A percentile compares a stretch with the other conserved stretches of the same genome.
These are phyloP conservation scores for Vigna mungo DNA, from an alignment of 306 rosid species.

Conservation along the genomic window DNA sequence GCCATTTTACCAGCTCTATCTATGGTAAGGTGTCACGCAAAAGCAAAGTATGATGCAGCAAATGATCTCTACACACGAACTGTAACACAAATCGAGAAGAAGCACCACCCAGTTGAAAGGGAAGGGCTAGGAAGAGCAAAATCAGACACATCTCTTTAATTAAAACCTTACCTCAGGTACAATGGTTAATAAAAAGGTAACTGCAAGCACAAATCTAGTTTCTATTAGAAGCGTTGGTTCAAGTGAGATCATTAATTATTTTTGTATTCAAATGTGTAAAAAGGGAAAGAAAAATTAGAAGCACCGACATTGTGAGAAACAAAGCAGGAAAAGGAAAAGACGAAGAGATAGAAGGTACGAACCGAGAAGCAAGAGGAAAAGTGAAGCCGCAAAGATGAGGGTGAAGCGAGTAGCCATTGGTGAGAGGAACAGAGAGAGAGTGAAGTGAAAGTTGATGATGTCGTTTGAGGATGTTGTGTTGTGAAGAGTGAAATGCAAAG, in stretches of 20 bases:
- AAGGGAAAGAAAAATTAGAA: background rate
- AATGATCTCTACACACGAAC: slow-evolving; percentile 9
- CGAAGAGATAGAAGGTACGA: slow-evolving; percentile 39
- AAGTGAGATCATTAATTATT: background rate
- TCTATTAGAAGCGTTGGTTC: background rate
- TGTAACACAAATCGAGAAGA: slow-evolving; percentile 13
- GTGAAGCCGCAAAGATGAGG: slow-evolving; percentile 55
- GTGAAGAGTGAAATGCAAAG: too few relatives aligned
- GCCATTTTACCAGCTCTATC: background rate
- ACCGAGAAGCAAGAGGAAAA: slow-evolving; percentile 75
- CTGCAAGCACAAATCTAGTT: slow-evolving; percentile 26
- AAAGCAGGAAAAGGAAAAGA: slow-evolving; percentile 22
- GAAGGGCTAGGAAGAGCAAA: background rate
- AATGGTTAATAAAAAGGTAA: slow-evolving; percentile 20
- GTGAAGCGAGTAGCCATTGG: slow-evolving; percentile 56
- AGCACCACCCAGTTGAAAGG: slow-evolving; percentile 13
- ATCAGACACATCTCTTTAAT: background rate
- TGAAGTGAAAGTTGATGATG: background rate
- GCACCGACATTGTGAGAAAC: slow-evolving; percentile 53
- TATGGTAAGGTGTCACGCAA: background rate
- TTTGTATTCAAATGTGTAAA: background rate
- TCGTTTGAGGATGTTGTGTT: background rate
- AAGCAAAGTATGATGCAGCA: slow-evolving; percentile 9
- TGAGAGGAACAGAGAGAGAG: background rate
- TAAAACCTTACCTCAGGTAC: background rate